Evolutionary conservation across 257 asterid species (phyloP).

Genomic region (Capsicum baccatum): DNA sequence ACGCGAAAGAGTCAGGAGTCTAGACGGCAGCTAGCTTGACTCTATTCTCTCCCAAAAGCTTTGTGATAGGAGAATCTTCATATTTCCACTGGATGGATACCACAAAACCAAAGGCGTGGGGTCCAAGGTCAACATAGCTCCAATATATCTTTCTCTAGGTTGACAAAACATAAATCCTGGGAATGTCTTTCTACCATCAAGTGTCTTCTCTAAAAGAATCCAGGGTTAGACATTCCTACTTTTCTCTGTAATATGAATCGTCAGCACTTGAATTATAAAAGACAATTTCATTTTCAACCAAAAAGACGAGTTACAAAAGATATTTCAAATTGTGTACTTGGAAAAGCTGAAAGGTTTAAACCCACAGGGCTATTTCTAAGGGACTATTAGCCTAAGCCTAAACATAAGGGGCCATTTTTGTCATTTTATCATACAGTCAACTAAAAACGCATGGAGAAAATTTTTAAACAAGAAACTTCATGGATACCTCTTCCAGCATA

Average conservation of each 20-base stretch:
- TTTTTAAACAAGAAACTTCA: conserved; percentile 1
- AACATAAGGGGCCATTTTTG: neutral
- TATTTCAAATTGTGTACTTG: neutral
- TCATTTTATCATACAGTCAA: conserved; percentile 17
- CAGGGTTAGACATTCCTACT: neutral
- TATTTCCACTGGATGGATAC: too few species aligned
- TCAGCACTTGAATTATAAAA: neutral
- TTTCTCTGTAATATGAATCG: neutral
- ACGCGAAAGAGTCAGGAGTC: too few species aligned
- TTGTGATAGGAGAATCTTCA: too few species aligned
- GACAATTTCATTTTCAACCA: neutral
- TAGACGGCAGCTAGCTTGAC: too few species aligned
- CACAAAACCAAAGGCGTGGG: neutral
- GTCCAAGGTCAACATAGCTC: conserved; percentile 5
- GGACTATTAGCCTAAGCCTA: neutral
- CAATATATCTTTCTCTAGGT: conserved; percentile 16
- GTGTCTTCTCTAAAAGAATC: conserved; percentile 15
- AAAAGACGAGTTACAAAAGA: neutral
- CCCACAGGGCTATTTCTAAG: neutral
- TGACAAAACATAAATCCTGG: neutral
- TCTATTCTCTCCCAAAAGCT: too few species aligned
- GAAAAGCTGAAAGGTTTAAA: conserved; percentile 5
- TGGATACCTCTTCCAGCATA: neutral
- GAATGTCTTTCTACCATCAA: conserved; percentile 15
- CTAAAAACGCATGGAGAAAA: neutral